Percentiles rank a stretch among this genome's conserved stretches.
phyloP scores from a whole-genome alignment of 345 rosid species.

The Boechera stricta region DNA sequence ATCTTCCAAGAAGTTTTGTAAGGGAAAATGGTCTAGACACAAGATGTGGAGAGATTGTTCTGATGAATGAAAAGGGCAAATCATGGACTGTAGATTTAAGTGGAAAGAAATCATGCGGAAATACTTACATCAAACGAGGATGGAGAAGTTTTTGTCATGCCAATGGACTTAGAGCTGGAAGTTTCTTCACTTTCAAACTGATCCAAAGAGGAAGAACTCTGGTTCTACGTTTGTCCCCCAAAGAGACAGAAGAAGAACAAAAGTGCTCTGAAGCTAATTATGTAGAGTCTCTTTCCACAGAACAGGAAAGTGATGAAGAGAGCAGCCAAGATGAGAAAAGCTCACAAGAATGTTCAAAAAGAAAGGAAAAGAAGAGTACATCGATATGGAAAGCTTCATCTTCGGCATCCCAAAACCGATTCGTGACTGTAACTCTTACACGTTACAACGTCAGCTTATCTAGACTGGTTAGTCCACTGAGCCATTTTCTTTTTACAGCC shows the following conservation, averaged over 20 bases:
- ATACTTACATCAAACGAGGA: neutral
- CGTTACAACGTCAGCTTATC: neutral
- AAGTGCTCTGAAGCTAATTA: neutral
- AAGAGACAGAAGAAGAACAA: neutral
- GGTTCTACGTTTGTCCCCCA: conserved; percentile 18
- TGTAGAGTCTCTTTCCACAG: conserved; percentile 21
- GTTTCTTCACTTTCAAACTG: conserved; percentile 16
- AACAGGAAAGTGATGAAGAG: neutral
- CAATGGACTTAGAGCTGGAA: conserved; percentile 9
- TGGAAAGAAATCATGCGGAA: neutral
- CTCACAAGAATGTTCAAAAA: neutral
- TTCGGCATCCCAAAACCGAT: conserved; percentile 6
- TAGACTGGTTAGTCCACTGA: conserved; percentile 8
- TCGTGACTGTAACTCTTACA: conserved; percentile 6
- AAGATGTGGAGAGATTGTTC: neutral
- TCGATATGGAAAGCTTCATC: conserved; percentile 13
- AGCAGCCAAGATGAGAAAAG: neutral
- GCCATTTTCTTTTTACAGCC: neutral
- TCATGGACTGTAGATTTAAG: conserved; percentile 2
- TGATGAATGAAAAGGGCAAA: neutral
- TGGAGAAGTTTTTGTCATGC: conserved; percentile 29
- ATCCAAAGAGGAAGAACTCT: conserved; percentile 1
- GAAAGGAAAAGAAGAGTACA: neutral
- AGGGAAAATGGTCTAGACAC: neutral
- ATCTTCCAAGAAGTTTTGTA: neutral